Percentiles rank a stretch among this genome's conserved stretches.
These are phyloP conservation scores for Stemphylium beticola DNA, from an alignment of 2,329 filamentous ascomycete genomes.

Conservation along the genomic window DNA sequence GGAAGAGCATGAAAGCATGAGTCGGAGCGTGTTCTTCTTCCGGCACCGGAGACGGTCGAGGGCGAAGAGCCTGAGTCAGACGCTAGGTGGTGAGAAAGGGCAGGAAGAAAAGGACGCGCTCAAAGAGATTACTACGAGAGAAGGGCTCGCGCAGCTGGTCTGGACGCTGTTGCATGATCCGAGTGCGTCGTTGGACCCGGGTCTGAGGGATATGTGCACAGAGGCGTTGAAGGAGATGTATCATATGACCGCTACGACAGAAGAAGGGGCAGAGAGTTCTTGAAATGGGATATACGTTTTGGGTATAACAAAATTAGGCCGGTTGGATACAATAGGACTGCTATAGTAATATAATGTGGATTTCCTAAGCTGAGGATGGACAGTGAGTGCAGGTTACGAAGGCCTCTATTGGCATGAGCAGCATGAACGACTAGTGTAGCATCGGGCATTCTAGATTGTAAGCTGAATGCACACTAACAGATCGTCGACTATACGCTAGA, in stretches of 20 bases:
- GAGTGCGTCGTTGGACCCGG: conserved; percentile 13
- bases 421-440: too few relatives aligned
- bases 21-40: conserved; percentile 2
- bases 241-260: conserved; percentile 7
- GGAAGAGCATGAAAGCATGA: conserved; percentile 13
- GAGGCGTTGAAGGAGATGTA: conserved; percentile 30
- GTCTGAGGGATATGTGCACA: conserved; percentile 20
- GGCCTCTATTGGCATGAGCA: too few relatives aligned
- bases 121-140: conserved; percentile 31
- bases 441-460: too few relatives aligned
- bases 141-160: conserved; percentile 33
- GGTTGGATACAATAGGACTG: too few relatives aligned
- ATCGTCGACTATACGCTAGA: neutral
- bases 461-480: too few relatives aligned
- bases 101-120: conserved; percentile 19
- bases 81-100: conserved; percentile 20
- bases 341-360: too few relatives aligned
- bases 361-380: too few relatives aligned
- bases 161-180: conserved; percentile 30
- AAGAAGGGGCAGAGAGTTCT: neutral
- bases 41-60: conserved; percentile 7
- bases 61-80: conserved; percentile 7
- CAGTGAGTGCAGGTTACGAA: too few relatives aligned
- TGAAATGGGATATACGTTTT: neutral
- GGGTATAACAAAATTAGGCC: neutral